Evolutionary conservation across 306 rosid genomes (phyloP).

Genomic region (Dryas alaskensis): DNA sequence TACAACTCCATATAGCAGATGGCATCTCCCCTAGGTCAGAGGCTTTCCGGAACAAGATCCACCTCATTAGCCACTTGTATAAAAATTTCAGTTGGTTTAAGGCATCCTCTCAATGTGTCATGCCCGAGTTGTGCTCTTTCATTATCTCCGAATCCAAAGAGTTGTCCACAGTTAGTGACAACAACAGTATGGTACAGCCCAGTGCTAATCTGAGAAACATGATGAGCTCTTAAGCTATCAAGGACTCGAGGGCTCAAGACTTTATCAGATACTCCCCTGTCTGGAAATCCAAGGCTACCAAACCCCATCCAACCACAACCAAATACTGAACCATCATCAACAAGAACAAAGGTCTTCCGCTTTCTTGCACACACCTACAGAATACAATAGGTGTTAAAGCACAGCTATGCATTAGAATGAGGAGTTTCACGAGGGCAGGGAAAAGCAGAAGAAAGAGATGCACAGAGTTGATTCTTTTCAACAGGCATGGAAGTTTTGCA

Average conservation of each 20-base stretch:
- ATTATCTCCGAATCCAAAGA: conserved; percentile 91
- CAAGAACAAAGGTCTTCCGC: conserved; percentile 81
- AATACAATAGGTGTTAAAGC: conserved; percentile 15
- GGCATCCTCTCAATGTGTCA: conserved; percentile 71
- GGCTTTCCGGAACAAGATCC: conserved; percentile 27
- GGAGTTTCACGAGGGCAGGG: not conserved
- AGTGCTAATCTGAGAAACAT: conserved; percentile 84
- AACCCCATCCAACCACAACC: conserved; percentile 93
- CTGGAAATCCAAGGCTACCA: conserved; percentile 91
- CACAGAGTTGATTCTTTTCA: not conserved
- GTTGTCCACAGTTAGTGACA: conserved; percentile 61
- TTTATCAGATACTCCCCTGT: conserved; percentile 67
- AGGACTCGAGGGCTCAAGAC: conserved; percentile 64
- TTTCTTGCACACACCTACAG: conserved; percentile 85
- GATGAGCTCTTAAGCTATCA: conserved; percentile 61
- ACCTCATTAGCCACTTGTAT: conserved; percentile 41
- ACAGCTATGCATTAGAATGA: not conserved
- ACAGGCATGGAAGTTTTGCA: not conserved
- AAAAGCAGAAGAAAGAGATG: not conserved
- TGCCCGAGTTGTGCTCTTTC: conserved; percentile 92
- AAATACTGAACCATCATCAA: conserved; percentile 68
- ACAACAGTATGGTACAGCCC: conserved; percentile 78
- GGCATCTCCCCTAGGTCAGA: conserved; percentile 19
- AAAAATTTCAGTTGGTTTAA: conserved; percentile 69
- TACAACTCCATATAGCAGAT: not conserved